Evolutionary conservation across 2,329 filamentous ascomycete species (phyloP), one percentile per base, ranked within the genome.

Genomic region (Plenodomus biglobosus): DNA sequence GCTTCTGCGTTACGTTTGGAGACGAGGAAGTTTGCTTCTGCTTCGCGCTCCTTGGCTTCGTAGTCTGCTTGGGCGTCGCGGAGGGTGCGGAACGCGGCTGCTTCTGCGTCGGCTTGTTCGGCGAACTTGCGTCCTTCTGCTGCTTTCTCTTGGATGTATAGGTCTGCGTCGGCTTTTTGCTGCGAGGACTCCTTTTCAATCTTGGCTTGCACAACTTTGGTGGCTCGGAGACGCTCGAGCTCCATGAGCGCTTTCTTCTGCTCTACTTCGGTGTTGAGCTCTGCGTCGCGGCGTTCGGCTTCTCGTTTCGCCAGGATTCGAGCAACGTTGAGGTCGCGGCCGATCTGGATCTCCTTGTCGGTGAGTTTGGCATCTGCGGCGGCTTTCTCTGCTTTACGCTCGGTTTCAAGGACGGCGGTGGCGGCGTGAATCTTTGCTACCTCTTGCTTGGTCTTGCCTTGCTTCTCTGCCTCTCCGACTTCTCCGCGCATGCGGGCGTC

Each of bases 381-480:
- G 2, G 88, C 87, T 53, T 90, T 89, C 74, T 94, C 88, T 38
- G 87, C 85, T 66, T 92, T 90, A 41, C 89, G 85, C 67, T 92
- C 85, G 0, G 90, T 94, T 76, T 92, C 90, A 52, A 89, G 81
- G 1, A 94, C 88, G 1, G 89, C 88, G 1, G 90, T 95, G 61
- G 90, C 85, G 56, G 90, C 89, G 70, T 92, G 84, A 74, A 95
- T 95, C 76, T 91, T 92, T 60, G 89, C 88, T 36, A 95, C 88
- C 65, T 92, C 87, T 45, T 91, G 88, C 68, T 94, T 90, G 54
- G 91, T 87, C 62, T 88, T 81, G 55, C 90, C 90, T 64, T 85
- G 83, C 63, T 88, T 87, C 68, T 90, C 80, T 19, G 89, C 85
- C 71, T 94, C 89, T 48, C 87, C 87, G 13, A 90, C 85, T 59